Percentiles rank a stretch among this genome's conserved stretches.
phyloP scores from a whole-genome alignment of 768 basidiomycete species.

The Suillus subalutaceus region DNA sequence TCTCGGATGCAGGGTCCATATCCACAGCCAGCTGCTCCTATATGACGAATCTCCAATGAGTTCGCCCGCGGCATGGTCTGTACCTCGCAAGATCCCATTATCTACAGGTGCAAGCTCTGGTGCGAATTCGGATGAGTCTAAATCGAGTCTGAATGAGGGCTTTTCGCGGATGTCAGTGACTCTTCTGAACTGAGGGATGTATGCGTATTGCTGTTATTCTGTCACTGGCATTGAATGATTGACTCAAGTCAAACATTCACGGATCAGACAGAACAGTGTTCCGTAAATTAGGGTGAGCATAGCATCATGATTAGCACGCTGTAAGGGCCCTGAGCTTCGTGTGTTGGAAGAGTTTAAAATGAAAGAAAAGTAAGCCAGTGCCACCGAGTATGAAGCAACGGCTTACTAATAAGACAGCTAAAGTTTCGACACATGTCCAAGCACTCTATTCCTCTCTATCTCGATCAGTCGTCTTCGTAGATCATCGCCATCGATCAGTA shows the following conservation, averaged over 20 bases:
- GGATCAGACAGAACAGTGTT: background rate
- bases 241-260: background rate
- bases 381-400: background rate
- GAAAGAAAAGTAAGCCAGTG: background rate
- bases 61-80: constrained; percentile 52
- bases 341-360: background rate
- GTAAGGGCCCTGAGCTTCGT: background rate
- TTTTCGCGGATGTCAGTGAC: constrained; percentile 54
- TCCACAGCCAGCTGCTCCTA: constrained; percentile 70
- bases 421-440: too few relatives aligned
- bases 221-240: background rate
- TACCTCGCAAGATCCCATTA: constrained; percentile 81
- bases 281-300: background rate
- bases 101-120: constrained; percentile 85
- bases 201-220: background rate
- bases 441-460: background rate
- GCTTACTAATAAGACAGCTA: background rate
- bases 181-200: constrained; percentile 74
- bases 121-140: constrained; percentile 75
- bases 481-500: background rate
- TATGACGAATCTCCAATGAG: constrained; percentile 74
- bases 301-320: background rate
- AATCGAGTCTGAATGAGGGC: constrained; percentile 84
- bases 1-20: constrained; percentile 74
- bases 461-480: background rate